Conservation (phyloP, 2,329 filamentous ascomycete genomes). For the Trichoderma sp. region DNA sequence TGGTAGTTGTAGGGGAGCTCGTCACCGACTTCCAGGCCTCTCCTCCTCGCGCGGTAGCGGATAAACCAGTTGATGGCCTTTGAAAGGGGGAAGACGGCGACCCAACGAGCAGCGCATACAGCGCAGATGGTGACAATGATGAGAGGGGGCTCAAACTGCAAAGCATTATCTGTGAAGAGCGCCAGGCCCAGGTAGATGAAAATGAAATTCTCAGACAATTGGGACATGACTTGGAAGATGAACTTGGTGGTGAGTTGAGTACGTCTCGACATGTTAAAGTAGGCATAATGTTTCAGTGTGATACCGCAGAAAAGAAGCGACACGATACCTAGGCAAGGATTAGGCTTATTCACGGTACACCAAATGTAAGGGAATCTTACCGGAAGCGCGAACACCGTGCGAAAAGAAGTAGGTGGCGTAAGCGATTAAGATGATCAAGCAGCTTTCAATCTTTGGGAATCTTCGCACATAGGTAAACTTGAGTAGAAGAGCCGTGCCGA, state of each 20-base stretch:
- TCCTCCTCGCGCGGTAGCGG: slow-evolving; percentile 74
- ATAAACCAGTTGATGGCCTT: slow-evolving; percentile 89
- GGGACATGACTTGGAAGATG: slow-evolving; percentile 89
- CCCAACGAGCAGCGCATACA: slow-evolving; percentile 88
- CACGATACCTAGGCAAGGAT: slow-evolving; percentile 70
- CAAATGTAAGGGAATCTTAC: slow-evolving; percentile 48
- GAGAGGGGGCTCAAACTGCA: slow-evolving; percentile 90
- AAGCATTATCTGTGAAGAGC: slow-evolving; percentile 83
- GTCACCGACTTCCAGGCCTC: slow-evolving; percentile 71
- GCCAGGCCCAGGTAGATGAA: slow-evolving; percentile 98
- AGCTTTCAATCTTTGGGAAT: slow-evolving; percentile 95
- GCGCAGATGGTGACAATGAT: slow-evolving; percentile 90
- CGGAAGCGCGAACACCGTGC: slow-evolving; percentile 92
- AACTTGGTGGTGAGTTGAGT: slow-evolving; percentile 98
- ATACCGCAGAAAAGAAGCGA: slow-evolving; percentile 97
- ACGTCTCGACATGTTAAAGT: slow-evolving; percentile 98
- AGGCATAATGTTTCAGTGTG: slow-evolving; percentile 97
- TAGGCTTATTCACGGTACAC: not conserved
- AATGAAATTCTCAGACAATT: slow-evolving; percentile 98
- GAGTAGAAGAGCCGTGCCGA: slow-evolving; percentile 79
- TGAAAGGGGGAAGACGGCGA: slow-evolving; percentile 91
- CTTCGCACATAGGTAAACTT: slow-evolving; percentile 94
- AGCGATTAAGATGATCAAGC: slow-evolving; percentile 85
- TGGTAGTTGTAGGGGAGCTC: slow-evolving; percentile 94
- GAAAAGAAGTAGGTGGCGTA: slow-evolving; percentile 98